Evolutionary conservation across 352 stramenopile species (phyloP), one percentile per base, ranked within the genome.

Genomic region (Globisporangium solare): DNA sequence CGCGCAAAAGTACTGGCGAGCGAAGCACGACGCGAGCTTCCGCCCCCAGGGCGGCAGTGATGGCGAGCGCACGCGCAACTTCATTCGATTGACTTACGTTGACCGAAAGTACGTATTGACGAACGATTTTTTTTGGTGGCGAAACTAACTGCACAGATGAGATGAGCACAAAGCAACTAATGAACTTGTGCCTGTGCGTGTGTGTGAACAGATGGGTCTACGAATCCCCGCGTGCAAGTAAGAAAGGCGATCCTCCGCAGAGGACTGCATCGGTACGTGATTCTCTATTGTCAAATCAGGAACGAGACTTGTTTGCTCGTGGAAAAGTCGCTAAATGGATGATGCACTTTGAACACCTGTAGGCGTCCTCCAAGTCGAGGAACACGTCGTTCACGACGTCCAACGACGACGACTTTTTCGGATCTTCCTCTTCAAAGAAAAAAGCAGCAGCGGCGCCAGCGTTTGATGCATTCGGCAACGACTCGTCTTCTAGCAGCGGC

Each of bases 11-110:
- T 92, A 88, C 57, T 95, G 86, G 86, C 66, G 83, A 20, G 78
- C 72, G 45, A 91, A 87, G 52, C 83, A 92, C 65, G 86, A 95
- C 61, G 66, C 83, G 22, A 92, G 66, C 53, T 94, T 88, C 54
- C 82, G 85, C 31, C 84, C 83, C 8, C 76, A 63, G 24, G 86
- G 86, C 47, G 75, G 79, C 8, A 93, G 55, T 4, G 79, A 91
- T 31, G 81, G 85, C 59, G 84, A 95, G 22, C 83, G 84, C 55
- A 91, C 79, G 49, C 81, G 85, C n/a, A 94, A 94, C 59, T 94
- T 95, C 63, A 94, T 95, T 51, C 84, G 84, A 10, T 62, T 92
- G 54, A 92, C 85, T 13, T 95, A 92, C 66, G 84, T 95, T 32
- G 84, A 95, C 56, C 79, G 86, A 66, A 92, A 94, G 78, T 94